phyloP scores from a whole-genome alignment of 192 early-diverging fungal genomes.

The Coemansia sp. region DNA sequence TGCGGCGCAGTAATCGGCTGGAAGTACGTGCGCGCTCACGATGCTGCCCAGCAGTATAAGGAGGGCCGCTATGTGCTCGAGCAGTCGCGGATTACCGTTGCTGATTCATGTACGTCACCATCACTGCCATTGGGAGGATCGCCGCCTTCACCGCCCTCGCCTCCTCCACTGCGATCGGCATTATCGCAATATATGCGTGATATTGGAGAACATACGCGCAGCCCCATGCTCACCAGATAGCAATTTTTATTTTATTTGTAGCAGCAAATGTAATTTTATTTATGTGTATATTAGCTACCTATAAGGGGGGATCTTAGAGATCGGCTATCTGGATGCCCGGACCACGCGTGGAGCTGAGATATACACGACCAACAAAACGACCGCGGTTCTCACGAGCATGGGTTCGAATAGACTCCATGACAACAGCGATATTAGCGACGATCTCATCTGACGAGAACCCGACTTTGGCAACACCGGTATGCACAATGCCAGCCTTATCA shows the following conservation, averaged over 20 bases:
- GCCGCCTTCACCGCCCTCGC: neutral
- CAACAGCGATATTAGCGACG: conserved; percentile 58
- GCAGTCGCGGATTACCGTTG: conserved; percentile 24
- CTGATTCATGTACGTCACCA: conserved; percentile 7
- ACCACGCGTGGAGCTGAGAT: conserved; percentile 70
- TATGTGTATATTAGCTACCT: neutral
- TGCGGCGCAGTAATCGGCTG: conserved; percentile 43
- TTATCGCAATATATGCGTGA: conserved; percentile 17
- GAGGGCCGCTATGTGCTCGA: conserved; percentile 53
- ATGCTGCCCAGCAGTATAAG: conserved; percentile 48
- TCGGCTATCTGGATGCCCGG: conserved; percentile 66
- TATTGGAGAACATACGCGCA: conserved; percentile 3
- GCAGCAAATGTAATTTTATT: neutral
- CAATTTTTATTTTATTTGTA: neutral
- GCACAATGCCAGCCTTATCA: conserved; percentile 74
- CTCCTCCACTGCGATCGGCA: conserved; percentile 10
- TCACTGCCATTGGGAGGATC: neutral
- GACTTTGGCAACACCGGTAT: conserved; percentile 58
- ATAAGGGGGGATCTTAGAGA: conserved; percentile 23
- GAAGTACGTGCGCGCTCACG: conserved; percentile 45
- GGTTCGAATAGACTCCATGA: conserved; percentile 64
- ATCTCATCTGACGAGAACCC: conserved; percentile 43
- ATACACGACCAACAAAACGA: conserved; percentile 65
- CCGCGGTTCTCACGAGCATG: conserved; percentile 52
- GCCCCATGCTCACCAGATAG: neutral